These are phyloP conservation scores for Sordaria brevicollis DNA, from an alignment of 495 filamentous ascomycete genomes.

Conservation along the genomic window DNA sequence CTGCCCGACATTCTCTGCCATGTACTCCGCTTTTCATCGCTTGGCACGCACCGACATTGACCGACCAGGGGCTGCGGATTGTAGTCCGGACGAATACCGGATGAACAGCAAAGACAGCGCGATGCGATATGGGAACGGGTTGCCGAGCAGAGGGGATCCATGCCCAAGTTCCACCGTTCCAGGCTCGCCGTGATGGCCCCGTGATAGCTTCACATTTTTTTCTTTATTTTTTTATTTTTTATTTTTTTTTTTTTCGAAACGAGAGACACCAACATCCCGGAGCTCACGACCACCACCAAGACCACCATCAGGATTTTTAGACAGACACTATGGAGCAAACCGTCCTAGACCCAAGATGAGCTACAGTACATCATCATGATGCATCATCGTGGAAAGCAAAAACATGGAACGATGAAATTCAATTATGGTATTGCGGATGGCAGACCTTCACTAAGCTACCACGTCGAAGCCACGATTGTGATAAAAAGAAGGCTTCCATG, in stretches of 20 bases:
- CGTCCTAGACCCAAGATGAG: not conserved
- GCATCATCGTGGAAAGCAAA: not conserved
- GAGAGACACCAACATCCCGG: not conserved
- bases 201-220: not conserved
- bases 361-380: not conserved
- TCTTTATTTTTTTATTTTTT: too few relatives aligned
- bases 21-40: not conserved
- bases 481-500: not conserved
- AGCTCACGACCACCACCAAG: not conserved
- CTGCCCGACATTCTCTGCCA: not conserved
- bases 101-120: not conserved
- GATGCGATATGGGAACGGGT: not conserved
- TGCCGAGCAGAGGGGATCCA: not conserved
- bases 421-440: not conserved
- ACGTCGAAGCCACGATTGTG: constrained; percentile 19
- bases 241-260: too few relatives aligned
- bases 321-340: not conserved
- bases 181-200: not conserved
- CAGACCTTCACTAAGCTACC: not conserved
- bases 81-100: not conserved
- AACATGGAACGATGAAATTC: too few relatives aligned
- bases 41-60: not conserved
- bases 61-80: not conserved
- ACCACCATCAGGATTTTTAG: too few relatives aligned
- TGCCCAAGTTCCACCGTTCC: not conserved